Evolutionary conservation across 176 grass and related monocot species (phyloP).

Genomic region (Tuctoria greenei): DNA sequence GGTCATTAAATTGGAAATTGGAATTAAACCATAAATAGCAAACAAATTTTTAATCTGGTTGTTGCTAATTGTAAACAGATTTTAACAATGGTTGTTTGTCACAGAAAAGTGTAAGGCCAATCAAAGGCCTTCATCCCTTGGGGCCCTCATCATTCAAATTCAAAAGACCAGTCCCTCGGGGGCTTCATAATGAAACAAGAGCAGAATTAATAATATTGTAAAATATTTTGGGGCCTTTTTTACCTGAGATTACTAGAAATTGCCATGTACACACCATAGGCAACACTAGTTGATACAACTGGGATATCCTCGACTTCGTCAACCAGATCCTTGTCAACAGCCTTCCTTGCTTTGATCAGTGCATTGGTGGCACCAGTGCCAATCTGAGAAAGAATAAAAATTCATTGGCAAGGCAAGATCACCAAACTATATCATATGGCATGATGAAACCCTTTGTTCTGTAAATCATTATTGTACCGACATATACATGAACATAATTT

Average conservation of each 20-base stretch:
- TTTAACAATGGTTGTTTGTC: neutral
- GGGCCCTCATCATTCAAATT: neutral
- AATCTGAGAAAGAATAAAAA: conserved; percentile 47
- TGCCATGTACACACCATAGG: conserved; percentile 82
- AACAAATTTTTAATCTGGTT: neutral
- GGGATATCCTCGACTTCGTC: conserved; percentile 57
- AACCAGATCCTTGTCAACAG: conserved; percentile 54
- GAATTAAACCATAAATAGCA: neutral
- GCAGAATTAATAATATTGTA: neutral
- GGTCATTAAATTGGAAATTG: neutral
- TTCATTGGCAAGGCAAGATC: neutral
- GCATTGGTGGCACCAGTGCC: conserved; percentile 65
- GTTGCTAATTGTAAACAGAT: neutral
- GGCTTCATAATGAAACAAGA: neutral
- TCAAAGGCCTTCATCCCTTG: neutral
- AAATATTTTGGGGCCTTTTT: neutral
- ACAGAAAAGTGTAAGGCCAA: neutral
- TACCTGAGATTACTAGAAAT: conserved; percentile 91
- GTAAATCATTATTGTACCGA: neutral
- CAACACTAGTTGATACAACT: conserved; percentile 61
- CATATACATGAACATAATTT: neutral
- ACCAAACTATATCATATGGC: neutral
- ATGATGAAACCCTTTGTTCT: neutral
- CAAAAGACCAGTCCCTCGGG: neutral
- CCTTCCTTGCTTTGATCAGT: conserved; percentile 59